phyloP scores from a whole-genome alignment of 2,329 filamentous ascomycete genomes.

The Penicillium polonicum region DNA sequence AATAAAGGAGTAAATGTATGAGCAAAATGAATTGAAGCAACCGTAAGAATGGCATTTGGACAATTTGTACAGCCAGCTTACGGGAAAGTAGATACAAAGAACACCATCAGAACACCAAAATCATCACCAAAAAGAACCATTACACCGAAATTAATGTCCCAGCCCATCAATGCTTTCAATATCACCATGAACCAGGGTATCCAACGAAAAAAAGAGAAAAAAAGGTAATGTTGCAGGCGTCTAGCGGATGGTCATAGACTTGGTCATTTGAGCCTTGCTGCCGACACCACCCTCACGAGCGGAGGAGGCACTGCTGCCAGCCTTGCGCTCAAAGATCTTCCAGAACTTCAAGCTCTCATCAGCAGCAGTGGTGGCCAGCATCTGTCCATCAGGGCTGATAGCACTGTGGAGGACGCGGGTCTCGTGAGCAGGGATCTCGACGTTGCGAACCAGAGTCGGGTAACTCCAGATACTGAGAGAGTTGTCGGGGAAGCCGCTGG shows the following conservation, averaged over 20 bases:
- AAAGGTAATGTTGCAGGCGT: constrained; percentile 6
- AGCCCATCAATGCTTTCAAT: constrained; percentile 23
- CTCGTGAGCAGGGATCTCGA: constrained; percentile 97
- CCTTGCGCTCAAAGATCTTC: constrained; percentile 99
- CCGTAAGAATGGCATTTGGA: constrained; percentile 16
- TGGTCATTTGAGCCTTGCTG: constrained; percentile 79
- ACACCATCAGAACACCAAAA: constrained; percentile 12
- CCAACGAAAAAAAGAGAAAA: constrained; percentile 8
- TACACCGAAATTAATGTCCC: constrained; percentile 20
- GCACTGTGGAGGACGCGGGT: constrained; percentile 95
- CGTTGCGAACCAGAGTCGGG: constrained; percentile 91
- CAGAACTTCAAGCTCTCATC: constrained; percentile 99
- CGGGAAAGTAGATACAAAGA: constrained; percentile 19
- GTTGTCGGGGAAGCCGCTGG: constrained; percentile 98
- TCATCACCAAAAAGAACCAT: constrained; percentile 8
- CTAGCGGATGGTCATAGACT: constrained; percentile 93
- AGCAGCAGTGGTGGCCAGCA: constrained; percentile 91
- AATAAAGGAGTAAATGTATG: background rate
- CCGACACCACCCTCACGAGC: constrained; percentile 66
- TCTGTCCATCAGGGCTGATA: constrained; percentile 95
- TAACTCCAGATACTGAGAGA: constrained; percentile 99
- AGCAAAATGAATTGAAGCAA: background rate
- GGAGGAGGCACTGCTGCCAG: constrained; percentile 65
- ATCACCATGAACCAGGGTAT: constrained; percentile 22
- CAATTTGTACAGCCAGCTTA: constrained; percentile 21